Base-by-base conservation (phyloP, 1,284 basidiomycete species). In the Tilletia walkeri region DNA sequence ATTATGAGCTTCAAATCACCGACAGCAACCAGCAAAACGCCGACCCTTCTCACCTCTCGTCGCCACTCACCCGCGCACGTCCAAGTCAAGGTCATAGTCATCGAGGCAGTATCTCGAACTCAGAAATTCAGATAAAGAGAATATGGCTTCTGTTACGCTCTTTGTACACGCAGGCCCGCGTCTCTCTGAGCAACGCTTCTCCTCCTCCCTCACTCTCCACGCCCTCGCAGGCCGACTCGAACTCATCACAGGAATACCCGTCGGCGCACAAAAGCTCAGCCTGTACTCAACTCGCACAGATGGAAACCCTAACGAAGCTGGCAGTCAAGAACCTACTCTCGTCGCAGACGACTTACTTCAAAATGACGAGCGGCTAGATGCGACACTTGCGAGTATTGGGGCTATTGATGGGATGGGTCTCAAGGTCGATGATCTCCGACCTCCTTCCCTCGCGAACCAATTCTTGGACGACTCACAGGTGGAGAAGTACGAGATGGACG, bases 401-500 rank as follows among this genome's bases (percentile, higher is more conserved):
- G 80, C 92, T 7, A 83, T 87, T 50, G 88, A 91, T 74, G 88
- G 86, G 83, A 90, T 92, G 79, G 87, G 90, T 5, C 78, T 96
- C 73, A 90, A 91, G 85, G 59, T 63, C 5, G 72, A 75, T 65
- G 79, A 80, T 66, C 75, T 72, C 1, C 66, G 78, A 3, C 76
- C 77, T 0, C 70, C 70, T 30, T 72, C 89, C 14, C 87, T 91
- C 69, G 91, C 91, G 0, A 91, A 91, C 1, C 92, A 94, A 80
- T 89, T 91, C 71, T 89, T 90, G 3, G 95, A 97, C 83, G 88
- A 92, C 3, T 90, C 90, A 0, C 89, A 91, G 84, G 94, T 96
- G 0, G 89, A 96, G 49, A 97, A 97, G 84, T 98, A 95, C 78
- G 94, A 97, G 85, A 85, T 98, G 70, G 91, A 89, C 10, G 88